Conservation (phyloP, 2,329 filamentous ascomycete genomes). For the Fusarium sp. region DNA sequence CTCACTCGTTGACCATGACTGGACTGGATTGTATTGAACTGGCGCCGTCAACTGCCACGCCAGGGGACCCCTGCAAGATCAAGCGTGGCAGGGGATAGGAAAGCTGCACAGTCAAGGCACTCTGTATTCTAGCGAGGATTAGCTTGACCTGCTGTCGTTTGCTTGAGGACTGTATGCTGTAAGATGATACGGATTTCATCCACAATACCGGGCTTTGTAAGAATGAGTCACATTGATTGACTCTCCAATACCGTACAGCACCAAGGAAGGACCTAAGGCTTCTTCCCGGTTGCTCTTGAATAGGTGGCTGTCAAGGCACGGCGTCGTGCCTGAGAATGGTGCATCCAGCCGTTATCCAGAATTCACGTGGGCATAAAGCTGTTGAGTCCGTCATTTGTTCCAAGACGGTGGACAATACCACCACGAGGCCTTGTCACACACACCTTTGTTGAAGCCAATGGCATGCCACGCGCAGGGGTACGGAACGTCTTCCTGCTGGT, state of each 20-base stretch:
- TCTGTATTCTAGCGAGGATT: conserved; percentile 17
- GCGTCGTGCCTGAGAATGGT: conserved; percentile 17
- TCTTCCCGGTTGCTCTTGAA: not conserved
- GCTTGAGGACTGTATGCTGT: not conserved
- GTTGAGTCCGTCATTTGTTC: conserved; percentile 3
- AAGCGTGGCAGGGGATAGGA: conserved; percentile 13
- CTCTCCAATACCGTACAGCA: not conserved
- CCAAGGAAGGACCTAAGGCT: not conserved
- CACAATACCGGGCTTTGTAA: not conserved
- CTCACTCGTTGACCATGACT: conserved; percentile 14
- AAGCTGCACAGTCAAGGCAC: conserved; percentile 4
- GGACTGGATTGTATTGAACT: conserved; percentile 6
- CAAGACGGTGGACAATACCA: conserved; percentile 13
- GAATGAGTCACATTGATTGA: not conserved
- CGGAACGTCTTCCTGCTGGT: conserved; percentile 17
- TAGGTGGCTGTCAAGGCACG: not conserved
- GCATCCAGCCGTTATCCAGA: conserved; percentile 13
- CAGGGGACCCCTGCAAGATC: conserved; percentile 25
- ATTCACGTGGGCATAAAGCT: conserved; percentile 29
- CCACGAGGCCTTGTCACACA: conserved; percentile 32
- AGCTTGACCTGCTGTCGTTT: conserved; percentile 7
- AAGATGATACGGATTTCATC: not conserved
- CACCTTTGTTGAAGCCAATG: conserved; percentile 26
- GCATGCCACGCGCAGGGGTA: conserved; percentile 3
- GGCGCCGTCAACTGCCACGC: conserved; percentile 27